Conservation (phyloP, 257 asterid species). For the Fraxinus pennsylvanica region DNA sequence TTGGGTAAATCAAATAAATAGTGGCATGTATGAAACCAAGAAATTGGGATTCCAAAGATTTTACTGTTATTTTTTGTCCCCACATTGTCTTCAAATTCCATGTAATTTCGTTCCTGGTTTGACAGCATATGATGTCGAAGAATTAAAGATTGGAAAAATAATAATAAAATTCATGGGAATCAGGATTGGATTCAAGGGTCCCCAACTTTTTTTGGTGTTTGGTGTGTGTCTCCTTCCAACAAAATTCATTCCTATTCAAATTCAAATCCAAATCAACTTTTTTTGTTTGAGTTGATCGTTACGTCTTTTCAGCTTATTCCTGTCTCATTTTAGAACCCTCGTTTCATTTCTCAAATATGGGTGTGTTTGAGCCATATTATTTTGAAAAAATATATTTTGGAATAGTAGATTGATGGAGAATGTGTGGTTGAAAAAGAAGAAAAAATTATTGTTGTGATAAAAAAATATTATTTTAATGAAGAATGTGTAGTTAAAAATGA, state of each 20-base stretch:
- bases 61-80: conserved; percentile 11
- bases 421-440: no score
- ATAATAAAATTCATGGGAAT: not conserved
- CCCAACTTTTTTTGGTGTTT: not conserved
- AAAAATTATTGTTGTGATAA: no score
- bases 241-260: conserved; percentile 18
- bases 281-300: conserved; percentile 26
- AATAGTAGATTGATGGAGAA: no score
- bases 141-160: no score
- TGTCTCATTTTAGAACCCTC: conserved; percentile 12
- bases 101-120: not conserved
- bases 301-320: conserved; percentile 21
- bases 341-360: not conserved
- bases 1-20: not conserved
- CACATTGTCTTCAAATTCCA: not conserved
- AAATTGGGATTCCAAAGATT: not conserved
- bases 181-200: not conserved
- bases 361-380: no score
- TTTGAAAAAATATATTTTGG: no score
- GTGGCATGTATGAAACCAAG: conserved; percentile 8
- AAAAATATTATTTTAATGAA: no score
- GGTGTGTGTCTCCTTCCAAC: not conserved
- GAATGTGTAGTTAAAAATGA: no score
- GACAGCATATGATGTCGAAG: not conserved
- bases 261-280: conserved; percentile 21